Conservation (phyloP, 306 rosid genomes). For the Begonia peltatifolia region DNA sequence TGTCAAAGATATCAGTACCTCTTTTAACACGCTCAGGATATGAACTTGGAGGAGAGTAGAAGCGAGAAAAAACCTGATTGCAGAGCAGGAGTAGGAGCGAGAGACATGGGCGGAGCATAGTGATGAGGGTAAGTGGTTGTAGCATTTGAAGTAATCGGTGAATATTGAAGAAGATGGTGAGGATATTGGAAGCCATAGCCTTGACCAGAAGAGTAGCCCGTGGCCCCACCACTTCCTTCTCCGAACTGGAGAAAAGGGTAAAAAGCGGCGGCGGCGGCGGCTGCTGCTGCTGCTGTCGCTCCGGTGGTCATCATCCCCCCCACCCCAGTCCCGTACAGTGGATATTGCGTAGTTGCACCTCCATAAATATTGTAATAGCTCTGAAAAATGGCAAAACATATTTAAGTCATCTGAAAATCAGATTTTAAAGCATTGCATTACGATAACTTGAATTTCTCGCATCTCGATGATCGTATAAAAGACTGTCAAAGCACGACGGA, state of each 20-base stretch:
- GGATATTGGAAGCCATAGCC: slow-evolving; percentile 71
- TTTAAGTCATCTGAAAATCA: no score
- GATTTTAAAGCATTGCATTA: no score
- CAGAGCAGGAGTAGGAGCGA: slow-evolving; percentile 80
- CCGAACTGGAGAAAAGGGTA: slow-evolving; percentile 74
- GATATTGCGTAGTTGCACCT: slow-evolving; percentile 72
- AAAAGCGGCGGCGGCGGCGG: slow-evolving; percentile 30
- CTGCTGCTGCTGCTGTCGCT: slow-evolving; percentile 36
- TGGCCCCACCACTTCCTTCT: slow-evolving; percentile 23
- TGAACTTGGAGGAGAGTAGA: background rate
- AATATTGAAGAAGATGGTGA: slow-evolving; percentile 65
- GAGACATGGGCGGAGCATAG: slow-evolving; percentile 80
- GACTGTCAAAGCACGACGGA: no score
- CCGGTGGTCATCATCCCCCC: slow-evolving; percentile 57
- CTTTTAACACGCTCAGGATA: background rate
- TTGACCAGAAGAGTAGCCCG: slow-evolving; percentile 33
- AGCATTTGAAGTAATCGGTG: slow-evolving; percentile 49
- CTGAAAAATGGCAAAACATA: slow-evolving; percentile 14
- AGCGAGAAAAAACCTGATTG: slow-evolving; percentile 42
- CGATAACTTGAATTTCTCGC: no score
- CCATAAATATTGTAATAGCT: slow-evolving; percentile 82
- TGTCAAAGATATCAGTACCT: slow-evolving; percentile 84
- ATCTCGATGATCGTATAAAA: no score
- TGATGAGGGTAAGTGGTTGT: slow-evolving; percentile 49
- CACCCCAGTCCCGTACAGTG: slow-evolving; percentile 52